Conservation (phyloP, 2,329 filamentous ascomycete genomes). For the Trichoderma oligosporum region DNA sequence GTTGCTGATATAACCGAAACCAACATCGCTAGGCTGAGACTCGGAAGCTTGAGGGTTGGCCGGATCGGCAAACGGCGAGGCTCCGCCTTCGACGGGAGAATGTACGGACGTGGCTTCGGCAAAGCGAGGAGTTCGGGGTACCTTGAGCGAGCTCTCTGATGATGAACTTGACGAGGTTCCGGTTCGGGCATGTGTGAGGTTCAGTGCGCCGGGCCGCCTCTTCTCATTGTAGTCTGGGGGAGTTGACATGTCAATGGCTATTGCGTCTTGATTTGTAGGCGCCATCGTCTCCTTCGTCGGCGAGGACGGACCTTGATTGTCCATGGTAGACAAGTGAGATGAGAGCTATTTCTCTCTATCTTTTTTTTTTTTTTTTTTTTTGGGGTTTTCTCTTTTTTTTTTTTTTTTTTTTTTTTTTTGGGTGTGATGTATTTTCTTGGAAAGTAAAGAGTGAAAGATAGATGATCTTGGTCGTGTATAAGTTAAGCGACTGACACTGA, state of each 20-base stretch:
- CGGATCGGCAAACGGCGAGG: conserved; percentile 57
- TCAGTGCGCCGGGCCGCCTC: conserved; percentile 54
- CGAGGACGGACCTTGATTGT: conserved; percentile 38
- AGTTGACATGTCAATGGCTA: conserved; percentile 25
- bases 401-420: neutral
- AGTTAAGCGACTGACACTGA: neutral
- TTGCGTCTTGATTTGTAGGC: neutral
- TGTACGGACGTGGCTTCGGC: conserved; percentile 76
- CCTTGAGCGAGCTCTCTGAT: conserved; percentile 57
- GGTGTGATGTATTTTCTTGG: neutral
- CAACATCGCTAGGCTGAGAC: conserved; percentile 77
- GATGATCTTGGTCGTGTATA: conserved; percentile 8
- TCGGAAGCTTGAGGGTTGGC: conserved; percentile 53
- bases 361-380: neutral
- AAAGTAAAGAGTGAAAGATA: neutral
- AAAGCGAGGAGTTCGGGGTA: conserved; percentile 72
- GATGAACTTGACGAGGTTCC: conserved; percentile 50
- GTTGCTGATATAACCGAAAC: conserved; percentile 83
- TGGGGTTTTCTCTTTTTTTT: neutral
- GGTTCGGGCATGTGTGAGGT: conserved; percentile 48
- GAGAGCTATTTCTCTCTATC: neutral
- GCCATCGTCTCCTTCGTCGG: conserved; percentile 5
- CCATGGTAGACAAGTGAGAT: conserved; percentile 29
- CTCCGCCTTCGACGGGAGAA: conserved; percentile 63
- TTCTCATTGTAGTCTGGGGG: conserved; percentile 39